Percentiles rank a stretch among this genome's conserved stretches.
phyloP scores from a whole-genome alignment of 805 yeast genomes.

The Ogataea methanolica region DNA sequence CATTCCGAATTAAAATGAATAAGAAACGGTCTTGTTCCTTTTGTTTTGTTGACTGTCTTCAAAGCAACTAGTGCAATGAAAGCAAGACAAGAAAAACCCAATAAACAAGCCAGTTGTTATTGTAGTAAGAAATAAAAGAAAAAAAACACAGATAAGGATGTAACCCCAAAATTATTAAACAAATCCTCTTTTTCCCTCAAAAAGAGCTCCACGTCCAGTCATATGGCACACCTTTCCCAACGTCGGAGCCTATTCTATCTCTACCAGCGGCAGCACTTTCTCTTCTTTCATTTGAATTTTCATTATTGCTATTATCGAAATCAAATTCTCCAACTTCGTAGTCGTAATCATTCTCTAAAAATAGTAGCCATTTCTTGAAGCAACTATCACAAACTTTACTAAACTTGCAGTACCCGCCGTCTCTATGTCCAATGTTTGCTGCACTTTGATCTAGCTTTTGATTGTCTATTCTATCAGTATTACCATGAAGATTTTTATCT shows the following conservation, averaged over 20 bases:
- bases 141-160: background rate
- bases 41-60: too few relatives aligned
- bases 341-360: constrained; percentile 21
- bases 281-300: background rate
- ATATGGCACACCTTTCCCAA: constrained; percentile 30
- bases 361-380: constrained; percentile 21
- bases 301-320: background rate
- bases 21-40: too few relatives aligned
- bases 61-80: too few relatives aligned
- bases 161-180: constrained; percentile 21
- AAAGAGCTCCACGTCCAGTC: constrained; percentile 54
- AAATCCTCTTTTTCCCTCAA: too few relatives aligned
- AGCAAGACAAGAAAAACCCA: background rate
- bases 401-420: constrained; percentile 18
- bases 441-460: background rate
- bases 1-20: too few relatives aligned
- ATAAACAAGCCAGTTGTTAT: background rate
- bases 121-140: background rate
- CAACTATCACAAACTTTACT: constrained; percentile 28
- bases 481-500: constrained; percentile 1
- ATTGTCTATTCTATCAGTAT: background rate
- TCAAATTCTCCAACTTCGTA: constrained; percentile 17
- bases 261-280: constrained; percentile 2
- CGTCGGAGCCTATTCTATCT: constrained; percentile 30
- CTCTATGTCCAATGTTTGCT: background rate